Percentiles rank a stretch among this genome's conserved stretches.
Evolutionary conservation across 257 asterid species (phyloP).

Genomic region (Paraleonurus japonicus): DNA sequence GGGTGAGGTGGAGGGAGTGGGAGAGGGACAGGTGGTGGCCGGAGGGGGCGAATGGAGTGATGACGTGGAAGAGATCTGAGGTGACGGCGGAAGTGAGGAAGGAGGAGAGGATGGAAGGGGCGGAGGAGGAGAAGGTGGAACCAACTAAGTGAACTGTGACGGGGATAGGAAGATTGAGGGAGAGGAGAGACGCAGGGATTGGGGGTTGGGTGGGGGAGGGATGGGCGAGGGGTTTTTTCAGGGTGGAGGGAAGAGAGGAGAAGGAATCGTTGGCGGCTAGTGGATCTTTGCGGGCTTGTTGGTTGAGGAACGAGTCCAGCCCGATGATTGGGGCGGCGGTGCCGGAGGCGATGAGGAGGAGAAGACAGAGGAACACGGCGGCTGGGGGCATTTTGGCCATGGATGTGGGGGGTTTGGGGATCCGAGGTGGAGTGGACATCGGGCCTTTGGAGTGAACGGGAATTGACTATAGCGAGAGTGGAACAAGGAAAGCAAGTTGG

Average conservation of each 20-base stretch:
- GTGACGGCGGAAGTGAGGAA: constrained; percentile 66
- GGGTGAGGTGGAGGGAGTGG: constrained; percentile 74
- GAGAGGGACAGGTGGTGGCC: constrained; percentile 69
- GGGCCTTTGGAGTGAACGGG: constrained; percentile 11
- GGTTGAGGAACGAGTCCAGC: constrained; percentile 72
- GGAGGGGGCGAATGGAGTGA: constrained; percentile 57
- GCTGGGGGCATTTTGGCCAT: constrained; percentile 38
- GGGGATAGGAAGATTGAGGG: constrained; percentile 63
- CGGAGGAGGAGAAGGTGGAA: constrained; percentile 58
- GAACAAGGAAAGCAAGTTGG: background rate
- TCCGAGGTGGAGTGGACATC: constrained; percentile 1
- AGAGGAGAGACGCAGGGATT: constrained; percentile 52
- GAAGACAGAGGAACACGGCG: constrained; percentile 36
- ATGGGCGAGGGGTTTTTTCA: constrained; percentile 52
- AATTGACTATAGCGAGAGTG: constrained; percentile 15
- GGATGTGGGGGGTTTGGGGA: constrained; percentile 19
- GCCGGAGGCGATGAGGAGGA: constrained; percentile 33
- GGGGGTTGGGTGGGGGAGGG: constrained; percentile 42
- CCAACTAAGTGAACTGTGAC: constrained; percentile 79
- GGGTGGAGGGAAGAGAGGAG: constrained; percentile 51
- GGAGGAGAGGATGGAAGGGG: constrained; percentile 60
- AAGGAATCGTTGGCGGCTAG: constrained; percentile 68
- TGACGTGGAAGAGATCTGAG: constrained; percentile 86
- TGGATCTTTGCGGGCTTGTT: constrained; percentile 63
- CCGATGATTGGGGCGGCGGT: constrained; percentile 58